Evolutionary conservation across 2,329 filamentous ascomycete species (phyloP).

Genomic region (Diaporthe batatas): DNA sequence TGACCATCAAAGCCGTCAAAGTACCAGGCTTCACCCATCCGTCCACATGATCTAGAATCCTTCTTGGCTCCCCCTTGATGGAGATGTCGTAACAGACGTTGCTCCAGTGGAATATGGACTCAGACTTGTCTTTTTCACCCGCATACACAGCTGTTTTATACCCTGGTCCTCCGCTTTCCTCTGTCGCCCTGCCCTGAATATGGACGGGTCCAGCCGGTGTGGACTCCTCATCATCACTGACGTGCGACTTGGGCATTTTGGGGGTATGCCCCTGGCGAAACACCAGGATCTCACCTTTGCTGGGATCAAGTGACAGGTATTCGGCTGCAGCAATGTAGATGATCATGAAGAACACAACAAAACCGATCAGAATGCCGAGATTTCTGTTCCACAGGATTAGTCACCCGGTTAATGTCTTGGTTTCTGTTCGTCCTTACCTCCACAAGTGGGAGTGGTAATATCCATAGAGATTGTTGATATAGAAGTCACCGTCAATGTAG

Average conservation of each 20-base stretch:
- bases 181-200: constrained; percentile 59
- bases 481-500: constrained; percentile 70
- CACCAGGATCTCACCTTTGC: constrained; percentile 81
- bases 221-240: constrained; percentile 70
- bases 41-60: constrained; percentile 41
- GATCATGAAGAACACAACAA: constrained; percentile 70
- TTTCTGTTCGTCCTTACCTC: constrained; percentile 54
- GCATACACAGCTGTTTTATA: constrained; percentile 13
- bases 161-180: constrained; percentile 45
- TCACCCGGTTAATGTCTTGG: neutral
- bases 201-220: constrained; percentile 62
- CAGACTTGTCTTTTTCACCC: neutral
- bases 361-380: constrained; percentile 76
- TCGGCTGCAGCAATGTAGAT: constrained; percentile 76
- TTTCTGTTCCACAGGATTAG: constrained; percentile 55
- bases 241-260: constrained; percentile 69
- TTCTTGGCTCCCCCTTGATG: constrained; percentile 40
- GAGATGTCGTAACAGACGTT: constrained; percentile 41
- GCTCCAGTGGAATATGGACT: constrained; percentile 42
- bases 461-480: constrained; percentile 65
- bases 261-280: constrained; percentile 78
- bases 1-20: constrained; percentile 42
- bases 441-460: constrained; percentile 74
- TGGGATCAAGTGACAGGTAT: constrained; percentile 74
- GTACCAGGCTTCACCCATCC: constrained; percentile 43